These are phyloP conservation scores for Craspedostauros australis DNA, from an alignment of 108 stramenopile species.

Conservation along the genomic window DNA sequence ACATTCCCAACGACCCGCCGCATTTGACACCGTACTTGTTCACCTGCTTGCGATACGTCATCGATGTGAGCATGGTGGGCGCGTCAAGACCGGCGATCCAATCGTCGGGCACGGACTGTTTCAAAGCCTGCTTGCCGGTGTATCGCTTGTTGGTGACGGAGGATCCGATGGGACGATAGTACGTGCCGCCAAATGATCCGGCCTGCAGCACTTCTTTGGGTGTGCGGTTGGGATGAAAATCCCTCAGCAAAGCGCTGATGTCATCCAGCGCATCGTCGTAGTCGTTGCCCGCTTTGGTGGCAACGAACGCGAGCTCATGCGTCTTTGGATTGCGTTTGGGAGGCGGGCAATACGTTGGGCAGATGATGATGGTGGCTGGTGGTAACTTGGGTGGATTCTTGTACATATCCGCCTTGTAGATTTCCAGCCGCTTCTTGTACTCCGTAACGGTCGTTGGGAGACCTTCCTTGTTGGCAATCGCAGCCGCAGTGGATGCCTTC, in stretches of 20 bases:
- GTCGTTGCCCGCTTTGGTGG: too few relatives aligned
- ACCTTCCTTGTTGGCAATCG: constrained; percentile 13
- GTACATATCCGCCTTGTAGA: constrained; percentile 76
- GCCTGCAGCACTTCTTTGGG: constrained; percentile 89
- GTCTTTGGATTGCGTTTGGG: constrained; percentile 50
- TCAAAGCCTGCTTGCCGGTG: constrained; percentile 56
- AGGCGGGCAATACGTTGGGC: constrained; percentile 11
- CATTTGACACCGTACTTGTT: constrained; percentile 92
- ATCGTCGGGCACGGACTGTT: constrained; percentile 40
- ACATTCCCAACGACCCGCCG: constrained; percentile 91
- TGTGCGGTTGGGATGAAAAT: constrained; percentile 91
- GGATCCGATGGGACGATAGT: constrained; percentile 87
- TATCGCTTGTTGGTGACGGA: constrained; percentile 81
- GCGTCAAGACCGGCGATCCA: constrained; percentile 78
- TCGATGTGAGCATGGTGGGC: constrained; percentile 50
- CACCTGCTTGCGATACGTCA: constrained; percentile 49
- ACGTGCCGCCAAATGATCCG: constrained; percentile 94
- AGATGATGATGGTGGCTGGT: constrained; percentile 39
- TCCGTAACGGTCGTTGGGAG: constrained; percentile 36
- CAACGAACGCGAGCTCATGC: constrained; percentile 52
- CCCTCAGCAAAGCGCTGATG: constrained; percentile 28
- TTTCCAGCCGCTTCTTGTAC: constrained; percentile 42
- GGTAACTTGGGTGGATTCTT: constrained; percentile 78
- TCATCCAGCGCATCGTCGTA: constrained; percentile 15
- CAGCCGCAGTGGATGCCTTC: too few relatives aligned